Conservation (phyloP, 2,329 filamentous ascomycete species). For the Pestalotiopsis sp. region DNA sequence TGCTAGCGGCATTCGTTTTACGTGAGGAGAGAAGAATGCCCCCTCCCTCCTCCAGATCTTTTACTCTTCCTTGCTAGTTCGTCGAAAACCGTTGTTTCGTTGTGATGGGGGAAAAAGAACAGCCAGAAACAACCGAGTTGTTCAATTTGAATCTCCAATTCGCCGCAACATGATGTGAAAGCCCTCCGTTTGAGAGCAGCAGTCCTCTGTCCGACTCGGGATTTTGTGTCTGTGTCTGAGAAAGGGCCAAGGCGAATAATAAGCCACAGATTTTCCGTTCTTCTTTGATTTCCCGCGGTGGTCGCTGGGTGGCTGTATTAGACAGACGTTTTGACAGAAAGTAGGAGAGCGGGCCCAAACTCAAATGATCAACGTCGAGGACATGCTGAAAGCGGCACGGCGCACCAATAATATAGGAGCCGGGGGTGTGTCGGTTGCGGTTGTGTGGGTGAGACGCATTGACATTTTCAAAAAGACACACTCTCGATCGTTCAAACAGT, state of each 20-base stretch:
- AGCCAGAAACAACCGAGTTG: background rate
- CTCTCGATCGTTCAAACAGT: too few relatives aligned
- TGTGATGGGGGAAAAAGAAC: background rate
- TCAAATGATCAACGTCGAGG: background rate
- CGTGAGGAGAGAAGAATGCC: background rate
- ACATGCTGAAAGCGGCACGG: background rate
- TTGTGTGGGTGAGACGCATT: background rate
- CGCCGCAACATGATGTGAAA: background rate
- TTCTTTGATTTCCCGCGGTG: too few relatives aligned
- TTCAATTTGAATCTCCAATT: background rate
- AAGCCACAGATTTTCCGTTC: too few relatives aligned
- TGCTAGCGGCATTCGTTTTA: background rate
- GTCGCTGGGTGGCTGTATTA: too few relatives aligned
- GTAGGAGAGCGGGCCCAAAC: background rate
- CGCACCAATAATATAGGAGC: background rate
- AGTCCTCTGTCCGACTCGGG: background rate
- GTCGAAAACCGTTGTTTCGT: background rate
- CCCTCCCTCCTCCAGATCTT: background rate
- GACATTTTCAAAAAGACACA: background rate
- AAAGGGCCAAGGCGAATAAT: too few relatives aligned
- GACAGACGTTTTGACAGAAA: too few relatives aligned
- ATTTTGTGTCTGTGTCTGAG: too few relatives aligned
- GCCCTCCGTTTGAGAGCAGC: background rate
- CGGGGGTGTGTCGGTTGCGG: background rate
- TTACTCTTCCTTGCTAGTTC: background rate